Conservation (phyloP, 371 early-diverging fungal genomes). For the Mucor racemosus region DNA sequence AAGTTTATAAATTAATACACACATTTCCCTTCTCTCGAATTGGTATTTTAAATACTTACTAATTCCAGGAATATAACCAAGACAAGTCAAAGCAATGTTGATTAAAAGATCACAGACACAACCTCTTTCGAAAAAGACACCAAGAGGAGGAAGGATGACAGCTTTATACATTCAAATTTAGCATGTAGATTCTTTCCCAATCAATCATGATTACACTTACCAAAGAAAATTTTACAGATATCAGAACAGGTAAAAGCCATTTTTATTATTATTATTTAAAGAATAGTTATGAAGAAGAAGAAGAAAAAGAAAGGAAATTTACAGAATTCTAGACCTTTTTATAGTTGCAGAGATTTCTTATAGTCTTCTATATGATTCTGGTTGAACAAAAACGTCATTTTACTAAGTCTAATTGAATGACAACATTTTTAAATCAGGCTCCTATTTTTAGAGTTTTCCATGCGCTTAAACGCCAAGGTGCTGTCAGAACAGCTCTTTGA, state of each 20-base stretch:
- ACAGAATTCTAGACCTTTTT: background rate
- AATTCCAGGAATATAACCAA: constrained; percentile 85
- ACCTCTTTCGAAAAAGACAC: constrained; percentile 71
- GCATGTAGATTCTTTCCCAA: background rate
- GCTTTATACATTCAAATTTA: constrained; percentile 9
- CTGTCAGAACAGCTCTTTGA: constrained; percentile 56
- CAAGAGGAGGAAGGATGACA: constrained; percentile 64
- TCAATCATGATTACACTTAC: constrained; percentile 20
- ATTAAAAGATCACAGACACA: constrained; percentile 76
- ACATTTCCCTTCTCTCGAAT: background rate
- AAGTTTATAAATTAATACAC: background rate
- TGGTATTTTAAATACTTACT: constrained; percentile 28
- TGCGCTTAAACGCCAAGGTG: constrained; percentile 57
- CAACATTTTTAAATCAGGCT: constrained; percentile 1
- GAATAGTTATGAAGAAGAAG: constrained; percentile 8
- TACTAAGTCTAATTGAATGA: constrained; percentile 2
- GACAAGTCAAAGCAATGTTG: constrained; percentile 75
- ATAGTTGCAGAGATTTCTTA: constrained; percentile 1
- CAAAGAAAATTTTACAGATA: constrained; percentile 47
- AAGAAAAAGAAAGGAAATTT: background rate
- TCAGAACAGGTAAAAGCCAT: constrained; percentile 53
- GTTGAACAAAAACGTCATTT: constrained; percentile 11
- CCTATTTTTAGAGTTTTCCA: constrained; percentile 41
- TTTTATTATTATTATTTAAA: constrained; percentile 4
- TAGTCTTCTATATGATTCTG: background rate